phyloP scores from a whole-genome alignment of 371 early-diverging fungal genomes.

The Polyrhizophydium stewartii region DNA sequence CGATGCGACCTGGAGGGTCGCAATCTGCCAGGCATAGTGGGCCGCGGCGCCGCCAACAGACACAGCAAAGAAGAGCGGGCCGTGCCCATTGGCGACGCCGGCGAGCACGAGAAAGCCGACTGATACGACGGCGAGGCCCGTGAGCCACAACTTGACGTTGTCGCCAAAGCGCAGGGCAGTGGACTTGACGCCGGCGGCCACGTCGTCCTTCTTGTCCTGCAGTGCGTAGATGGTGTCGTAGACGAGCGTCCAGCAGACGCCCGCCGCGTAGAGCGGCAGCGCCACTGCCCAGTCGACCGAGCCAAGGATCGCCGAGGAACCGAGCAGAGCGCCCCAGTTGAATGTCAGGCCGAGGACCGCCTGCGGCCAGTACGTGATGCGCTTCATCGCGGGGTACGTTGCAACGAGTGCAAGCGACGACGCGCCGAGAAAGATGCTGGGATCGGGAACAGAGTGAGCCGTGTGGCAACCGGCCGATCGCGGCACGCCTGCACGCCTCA shows the following conservation, averaged over 20 bases:
- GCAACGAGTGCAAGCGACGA: constrained; percentile 74
- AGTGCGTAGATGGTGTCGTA: constrained; percentile 97
- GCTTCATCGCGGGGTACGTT: constrained; percentile 93
- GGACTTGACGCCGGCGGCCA: constrained; percentile 83
- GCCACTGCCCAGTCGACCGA: constrained; percentile 59
- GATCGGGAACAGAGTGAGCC: no score
- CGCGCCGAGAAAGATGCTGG: constrained; percentile 75
- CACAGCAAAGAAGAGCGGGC: constrained; percentile 63
- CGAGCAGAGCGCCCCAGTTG: constrained; percentile 93
- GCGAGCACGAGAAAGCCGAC: constrained; percentile 63
- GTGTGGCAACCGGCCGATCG: no score
- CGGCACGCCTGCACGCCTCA: constrained; percentile 15
- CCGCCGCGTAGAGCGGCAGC: constrained; percentile 80
- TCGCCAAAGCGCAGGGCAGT: constrained; percentile 86
- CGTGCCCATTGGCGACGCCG: constrained; percentile 78
- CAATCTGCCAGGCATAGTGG: constrained; percentile 81
- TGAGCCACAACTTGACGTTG: constrained; percentile 63
- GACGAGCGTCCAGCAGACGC: constrained; percentile 90
- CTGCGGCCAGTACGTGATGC: constrained; percentile 95
- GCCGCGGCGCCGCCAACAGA: constrained; percentile 70
- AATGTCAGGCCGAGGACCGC: constrained; percentile 81
- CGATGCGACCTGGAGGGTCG: constrained; percentile 54
- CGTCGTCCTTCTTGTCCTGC: constrained; percentile 88
- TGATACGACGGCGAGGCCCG: constrained; percentile 68
- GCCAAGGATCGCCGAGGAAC: constrained; percentile 90